Conservation (phyloP, 176 grass and related monocot species). For the sorghum (Sorghum bicolor) region Sorghum_bicolor_NCBIv3 NC_012877.2:3623501-3624000, state of each 20-base stretch:
- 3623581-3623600: too few relatives aligned
- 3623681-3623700: neutral
- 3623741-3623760: neutral
- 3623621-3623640: too few relatives aligned
- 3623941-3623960: conserved; percentile 9
- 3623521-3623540: too few relatives aligned
- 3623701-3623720: neutral
- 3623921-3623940: conserved; percentile 48
- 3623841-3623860: neutral
- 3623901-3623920: conserved; percentile 51
- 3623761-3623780: neutral
- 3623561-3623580: too few relatives aligned
- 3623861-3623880: too few relatives aligned
- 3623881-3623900: too few relatives aligned
- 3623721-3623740: neutral
- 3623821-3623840: too few relatives aligned
- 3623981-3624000: neutral
- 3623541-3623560: too few relatives aligned
- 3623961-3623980: neutral
- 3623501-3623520: too few relatives aligned
- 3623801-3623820: too few relatives aligned
- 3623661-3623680: neutral
- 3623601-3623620: too few relatives aligned
- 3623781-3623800: too few relatives aligned
- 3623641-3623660: neutral